Base-by-base conservation (phyloP, 2,329 filamentous ascomycete genomes). In the Calonectria leucothoes region DNA sequence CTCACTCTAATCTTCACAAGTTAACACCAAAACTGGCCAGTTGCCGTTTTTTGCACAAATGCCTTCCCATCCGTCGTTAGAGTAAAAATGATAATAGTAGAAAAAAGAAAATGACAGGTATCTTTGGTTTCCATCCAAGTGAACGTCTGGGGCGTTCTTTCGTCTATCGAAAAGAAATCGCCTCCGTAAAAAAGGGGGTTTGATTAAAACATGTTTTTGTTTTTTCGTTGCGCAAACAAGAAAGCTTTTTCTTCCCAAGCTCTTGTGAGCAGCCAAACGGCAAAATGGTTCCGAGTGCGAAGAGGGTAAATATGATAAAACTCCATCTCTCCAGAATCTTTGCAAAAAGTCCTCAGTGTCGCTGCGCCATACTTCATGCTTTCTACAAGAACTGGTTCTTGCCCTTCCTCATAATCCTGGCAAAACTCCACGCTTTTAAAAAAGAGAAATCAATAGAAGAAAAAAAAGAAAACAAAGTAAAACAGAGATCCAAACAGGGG, bases 371-470 rank as follows among this genome's bases (percentile, higher is more conserved):
- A 77, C 74, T 63, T 78, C 73, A 80, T 80, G 78, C 78, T 78
- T 59, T 80, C 78, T 80, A 80, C 77, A 80, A 69, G 61, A 74
- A 75, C 67, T 69, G 75, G 72, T 73, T 74, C 78, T 79, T 80
- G 72, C 72, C 69, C 69, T 71, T 76, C 78, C 74, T 80, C 78
- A 77, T 80, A 77, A 79, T 78, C 72, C 78, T 71, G 67, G 73
- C 52, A 76, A 80, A 80, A 79, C 78, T 80, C 78, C 78, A 78
- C 78, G 78, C 78, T 80, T 79, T 80, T 80, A 74, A 63, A 67
- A 51, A 73, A 72, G 68, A 66, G 48, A 75, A 77, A 67, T 65
- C 48, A 69, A 52, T 51, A 48, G 42, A 57, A 55, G 64, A 52
- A 55, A 48, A 49, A 57, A 55, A 66, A 63, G 49, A 27, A 27